phyloP scores from a whole-genome alignment of 106 monocot species.

The Dendrobium huoshanense region DNA sequence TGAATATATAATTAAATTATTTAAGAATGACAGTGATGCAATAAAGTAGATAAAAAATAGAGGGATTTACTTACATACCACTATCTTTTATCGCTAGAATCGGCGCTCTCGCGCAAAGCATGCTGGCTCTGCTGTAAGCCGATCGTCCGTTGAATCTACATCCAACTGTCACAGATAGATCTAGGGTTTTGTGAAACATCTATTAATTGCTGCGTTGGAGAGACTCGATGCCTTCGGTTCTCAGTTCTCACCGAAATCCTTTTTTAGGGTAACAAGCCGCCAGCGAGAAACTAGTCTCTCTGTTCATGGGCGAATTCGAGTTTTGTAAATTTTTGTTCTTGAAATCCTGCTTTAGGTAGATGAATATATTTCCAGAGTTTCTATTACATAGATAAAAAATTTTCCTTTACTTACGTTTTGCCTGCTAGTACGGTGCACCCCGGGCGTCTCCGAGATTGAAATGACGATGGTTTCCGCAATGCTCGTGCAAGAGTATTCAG shows the following conservation, averaged over 20 bases:
- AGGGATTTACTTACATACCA: too few relatives aligned
- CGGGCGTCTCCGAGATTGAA: neutral
- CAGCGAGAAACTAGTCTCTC: neutral
- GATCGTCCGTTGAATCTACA: neutral
- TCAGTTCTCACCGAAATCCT: neutral
- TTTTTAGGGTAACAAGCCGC: neutral
- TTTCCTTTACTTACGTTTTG: neutral
- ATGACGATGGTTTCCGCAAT: conserved; percentile 1
- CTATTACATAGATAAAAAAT: neutral
- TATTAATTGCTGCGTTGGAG: neutral
- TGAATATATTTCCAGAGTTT: neutral
- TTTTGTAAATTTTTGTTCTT: too few relatives aligned
- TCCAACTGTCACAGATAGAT: neutral
- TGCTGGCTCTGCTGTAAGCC: neutral
- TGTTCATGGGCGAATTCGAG: neutral
- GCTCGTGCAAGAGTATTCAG: neutral
- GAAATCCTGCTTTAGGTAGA: neutral
- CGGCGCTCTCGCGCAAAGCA: too few relatives aligned
- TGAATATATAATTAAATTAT: too few relatives aligned
- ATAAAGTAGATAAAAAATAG: too few relatives aligned
- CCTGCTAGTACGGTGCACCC: neutral
- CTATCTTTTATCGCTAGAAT: too few relatives aligned
- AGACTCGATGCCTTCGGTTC: neutral
- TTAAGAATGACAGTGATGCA: too few relatives aligned
- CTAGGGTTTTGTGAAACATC: neutral